Conservation (phyloP, 2,329 filamentous ascomycete species). For the Fusarium nurragi region DNA sequence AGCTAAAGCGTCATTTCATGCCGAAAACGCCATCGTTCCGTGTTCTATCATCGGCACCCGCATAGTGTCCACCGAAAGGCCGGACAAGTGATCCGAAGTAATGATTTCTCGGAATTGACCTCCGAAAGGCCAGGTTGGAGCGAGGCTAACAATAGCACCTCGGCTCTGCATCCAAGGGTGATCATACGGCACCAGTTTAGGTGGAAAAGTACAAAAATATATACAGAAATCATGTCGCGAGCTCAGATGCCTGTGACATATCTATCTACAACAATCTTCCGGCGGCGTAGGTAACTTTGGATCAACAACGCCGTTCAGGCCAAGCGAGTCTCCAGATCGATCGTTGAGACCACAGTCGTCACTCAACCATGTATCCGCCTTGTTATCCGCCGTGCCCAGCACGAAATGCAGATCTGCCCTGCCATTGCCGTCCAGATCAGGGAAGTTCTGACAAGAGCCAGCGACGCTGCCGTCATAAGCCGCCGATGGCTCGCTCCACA, state of each 20-base stretch:
- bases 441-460: constrained; percentile 4
- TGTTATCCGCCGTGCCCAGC: not conserved
- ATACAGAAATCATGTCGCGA: not conserved
- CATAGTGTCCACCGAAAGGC: too few relatives aligned
- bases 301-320: not conserved
- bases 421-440: constrained; percentile 1
- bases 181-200: too few relatives aligned
- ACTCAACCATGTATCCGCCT: not conserved
- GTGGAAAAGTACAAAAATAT: too few relatives aligned
- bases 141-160: too few relatives aligned
- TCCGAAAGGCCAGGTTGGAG: too few relatives aligned
- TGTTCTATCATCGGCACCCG: too few relatives aligned
- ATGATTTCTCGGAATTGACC: too few relatives aligned
- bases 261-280: not conserved
- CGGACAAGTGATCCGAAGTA: too few relatives aligned
- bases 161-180: too few relatives aligned
- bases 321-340: not conserved
- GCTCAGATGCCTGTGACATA: not conserved
- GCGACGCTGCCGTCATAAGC: not conserved
- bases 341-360: not conserved
- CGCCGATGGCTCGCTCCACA: not conserved
- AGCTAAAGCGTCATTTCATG: not conserved
- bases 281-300: not conserved
- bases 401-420: constrained; percentile 4
- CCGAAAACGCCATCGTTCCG: too few relatives aligned